Evolutionary conservation across 2,329 filamentous ascomycete genomes (phyloP), one percentile per base, ranked within the genome.

Genomic region (Colletotrichum sp.): DNA sequence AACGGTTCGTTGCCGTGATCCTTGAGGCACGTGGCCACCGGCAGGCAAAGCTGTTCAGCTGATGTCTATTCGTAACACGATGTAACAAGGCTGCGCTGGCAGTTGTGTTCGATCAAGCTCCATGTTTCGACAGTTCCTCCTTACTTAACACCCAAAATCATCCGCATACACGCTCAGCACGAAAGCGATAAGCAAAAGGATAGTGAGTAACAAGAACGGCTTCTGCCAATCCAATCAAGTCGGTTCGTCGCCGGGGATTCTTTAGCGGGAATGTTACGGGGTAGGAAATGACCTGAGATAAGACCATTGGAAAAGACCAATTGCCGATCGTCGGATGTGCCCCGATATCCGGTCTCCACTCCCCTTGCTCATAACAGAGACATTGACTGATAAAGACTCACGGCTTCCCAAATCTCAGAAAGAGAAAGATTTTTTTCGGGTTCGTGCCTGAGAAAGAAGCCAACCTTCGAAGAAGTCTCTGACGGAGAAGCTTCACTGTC

Each of bases 311-410:
- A 73, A 18, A 55, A 39, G 16, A 60, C 39, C 30, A 67, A 57
- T 60, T 68, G 73, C 70, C 70, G 73, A 69, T 65, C 9, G 73
- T 76, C 73, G 73, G 73, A 65, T 60, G 16, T 26, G 57, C 49
- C 34, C 70, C 73, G 73, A 76, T 32, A 64, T 30, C 24, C 44
- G 6, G 24, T 67, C 49, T 63, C 70, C 73, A 73, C 73, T 16
- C 28, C 44, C 21, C 10, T 59, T 21, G 10, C 21, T 34, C 49
- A 24, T 16, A 63, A 21, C 32, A 44, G n/a, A 13, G 8, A 5
- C 36, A 24, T 18, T 12, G 10, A n/a, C 57, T 69, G 57, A 76
- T 76, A 73, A 76, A 73, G 57, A 44, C 16, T 26, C 24, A 24
- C 18, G 34, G 16, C 26, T 28, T 68, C 64, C 64, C 70, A 60